Evolutionary conservation across 2,329 filamentous ascomycete genomes (phyloP).

Genomic region (Periconia sp.): DNA sequence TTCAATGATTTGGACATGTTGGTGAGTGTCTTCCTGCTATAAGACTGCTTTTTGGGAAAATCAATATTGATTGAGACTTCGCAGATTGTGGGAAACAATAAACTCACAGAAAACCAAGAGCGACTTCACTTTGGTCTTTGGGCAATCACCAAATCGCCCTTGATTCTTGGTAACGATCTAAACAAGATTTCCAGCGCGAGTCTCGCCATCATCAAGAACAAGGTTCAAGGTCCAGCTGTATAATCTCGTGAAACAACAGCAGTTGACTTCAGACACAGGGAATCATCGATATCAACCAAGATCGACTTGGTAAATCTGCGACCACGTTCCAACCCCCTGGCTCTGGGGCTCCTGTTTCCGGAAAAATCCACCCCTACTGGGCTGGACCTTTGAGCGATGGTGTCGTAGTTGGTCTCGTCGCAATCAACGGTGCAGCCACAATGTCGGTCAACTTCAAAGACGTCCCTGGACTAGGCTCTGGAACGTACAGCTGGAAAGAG

Average conservation of each 20-base stretch:
- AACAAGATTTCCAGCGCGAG: conserved; percentile 38
- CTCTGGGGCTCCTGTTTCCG: conserved; percentile 8
- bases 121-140: conserved; percentile 41
- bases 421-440: conserved; percentile 12
- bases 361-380: conserved; percentile 18
- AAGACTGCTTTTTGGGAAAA: neutral
- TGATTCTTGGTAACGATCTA: conserved; percentile 46
- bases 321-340: conserved; percentile 15
- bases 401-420: conserved; percentile 16
- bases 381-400: conserved; percentile 17
- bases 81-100: conserved; percentile 37
- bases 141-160: conserved; percentile 43
- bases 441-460: conserved; percentile 16
- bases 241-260: neutral
- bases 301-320: conserved; percentile 21
- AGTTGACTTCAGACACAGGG: neutral
- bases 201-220: conserved; percentile 41
- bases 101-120: conserved; percentile 25
- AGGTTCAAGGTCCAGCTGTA: neutral
- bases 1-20: conserved; percentile 23
- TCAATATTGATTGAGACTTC: neutral
- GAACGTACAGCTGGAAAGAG: conserved; percentile 18
- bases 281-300: conserved; percentile 47
- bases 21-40: neutral
- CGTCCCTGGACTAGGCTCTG: conserved; percentile 17